Evolutionary conservation across 768 basidiomycete species (phyloP).

Genomic region (Kwoniella pini): DNA sequence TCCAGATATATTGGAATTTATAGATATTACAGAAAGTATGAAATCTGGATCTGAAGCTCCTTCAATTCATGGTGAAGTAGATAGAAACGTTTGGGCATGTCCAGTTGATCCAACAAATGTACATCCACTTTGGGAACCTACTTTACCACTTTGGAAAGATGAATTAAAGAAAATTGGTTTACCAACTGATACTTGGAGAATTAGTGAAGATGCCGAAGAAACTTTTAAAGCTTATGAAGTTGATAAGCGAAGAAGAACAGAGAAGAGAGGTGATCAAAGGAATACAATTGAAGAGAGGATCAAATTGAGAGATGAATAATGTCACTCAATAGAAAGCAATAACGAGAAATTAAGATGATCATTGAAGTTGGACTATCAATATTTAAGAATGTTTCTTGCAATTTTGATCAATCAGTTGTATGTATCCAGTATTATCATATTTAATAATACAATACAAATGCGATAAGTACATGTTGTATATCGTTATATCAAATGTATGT

Average conservation of each 20-base stretch:
- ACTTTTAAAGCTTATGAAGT: constrained; percentile 45
- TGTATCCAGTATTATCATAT: background rate
- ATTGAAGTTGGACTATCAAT: background rate
- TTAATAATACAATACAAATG: background rate
- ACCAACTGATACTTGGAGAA: constrained; percentile 26
- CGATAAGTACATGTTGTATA: constrained; percentile 2
- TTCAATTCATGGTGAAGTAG: constrained; percentile 24
- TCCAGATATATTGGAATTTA: constrained; percentile 32
- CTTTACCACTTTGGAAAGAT: constrained; percentile 45
- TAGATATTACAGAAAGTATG: constrained; percentile 39
- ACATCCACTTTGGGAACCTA: constrained; percentile 50
- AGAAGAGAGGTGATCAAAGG: constrained; percentile 12
- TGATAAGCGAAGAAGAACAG: constrained; percentile 39
- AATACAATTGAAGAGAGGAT: constrained; percentile 15
- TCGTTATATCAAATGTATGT: background rate
- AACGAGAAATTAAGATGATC: background rate
- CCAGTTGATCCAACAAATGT: constrained; percentile 47
- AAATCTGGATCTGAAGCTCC: constrained; percentile 1
- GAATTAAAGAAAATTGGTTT: constrained; percentile 31
- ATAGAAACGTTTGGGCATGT: constrained; percentile 41
- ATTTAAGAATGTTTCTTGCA: no score
- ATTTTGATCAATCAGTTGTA: no score
- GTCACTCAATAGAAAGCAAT: background rate
- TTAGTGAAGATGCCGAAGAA: constrained; percentile 41
- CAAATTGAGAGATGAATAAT: constrained; percentile 37